Evolutionary conservation across 306 rosid species (phyloP).

Genomic region (Nissolia schottii): DNA sequence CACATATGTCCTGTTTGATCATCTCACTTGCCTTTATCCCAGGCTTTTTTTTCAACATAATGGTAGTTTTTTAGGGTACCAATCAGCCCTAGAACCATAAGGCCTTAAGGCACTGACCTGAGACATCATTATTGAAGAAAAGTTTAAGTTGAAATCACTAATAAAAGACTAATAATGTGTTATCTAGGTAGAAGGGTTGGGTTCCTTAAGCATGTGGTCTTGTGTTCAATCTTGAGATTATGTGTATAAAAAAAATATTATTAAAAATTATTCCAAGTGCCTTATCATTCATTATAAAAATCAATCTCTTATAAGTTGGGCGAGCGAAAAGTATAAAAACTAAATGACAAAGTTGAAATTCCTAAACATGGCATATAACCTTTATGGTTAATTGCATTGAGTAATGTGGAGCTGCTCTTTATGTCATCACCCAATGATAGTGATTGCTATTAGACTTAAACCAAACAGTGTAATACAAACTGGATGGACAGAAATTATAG

Average conservation of each 20-base stretch:
- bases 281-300: no score
- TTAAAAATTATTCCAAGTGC: no score
- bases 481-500: slow-evolving; percentile 34
- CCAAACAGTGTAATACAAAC: slow-evolving; percentile 28
- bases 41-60: slow-evolving; percentile 23
- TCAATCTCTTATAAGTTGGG: no score
- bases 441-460: slow-evolving; percentile 33
- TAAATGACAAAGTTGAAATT: slow-evolving; percentile 11
- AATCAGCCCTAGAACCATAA: background rate
- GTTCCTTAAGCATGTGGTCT: no score
- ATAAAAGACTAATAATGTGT: no score
- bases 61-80: slow-evolving; percentile 3
- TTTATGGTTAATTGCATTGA: slow-evolving; percentile 18
- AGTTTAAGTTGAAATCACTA: no score
- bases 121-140: slow-evolving; percentile 9
- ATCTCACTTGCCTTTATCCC: slow-evolving; percentile 24
- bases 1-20: slow-evolving; percentile 35
- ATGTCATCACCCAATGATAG: slow-evolving; percentile 20
- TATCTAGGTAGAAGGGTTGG: no score
- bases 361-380: background rate
- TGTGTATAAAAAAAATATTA: no score
- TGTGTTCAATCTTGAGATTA: no score
- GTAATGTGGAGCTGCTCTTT: slow-evolving; percentile 23
- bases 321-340: no score
- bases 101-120: background rate